phyloP scores from a whole-genome alignment of 352 stramenopile species.

The Phytophthora ramorum region DNA sequence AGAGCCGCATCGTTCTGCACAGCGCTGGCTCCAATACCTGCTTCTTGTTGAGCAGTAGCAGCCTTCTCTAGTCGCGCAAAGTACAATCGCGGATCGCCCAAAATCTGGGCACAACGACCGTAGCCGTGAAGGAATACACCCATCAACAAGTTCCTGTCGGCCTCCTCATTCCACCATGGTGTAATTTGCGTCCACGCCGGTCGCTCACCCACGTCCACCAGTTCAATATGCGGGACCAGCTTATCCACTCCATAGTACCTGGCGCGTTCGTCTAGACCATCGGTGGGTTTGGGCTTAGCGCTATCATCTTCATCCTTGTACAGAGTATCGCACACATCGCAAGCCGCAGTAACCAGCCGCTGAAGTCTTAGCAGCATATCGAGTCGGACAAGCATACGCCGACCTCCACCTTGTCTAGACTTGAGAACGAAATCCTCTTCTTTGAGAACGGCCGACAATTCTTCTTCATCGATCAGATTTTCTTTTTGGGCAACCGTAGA shows the following conservation, averaged over 20 bases:
- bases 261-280: conserved; percentile 79
- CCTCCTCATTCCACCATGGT: conserved; percentile 85
- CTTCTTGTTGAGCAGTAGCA: conserved; percentile 36
- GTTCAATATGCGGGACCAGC: conserved; percentile 62
- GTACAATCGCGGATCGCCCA: conserved; percentile 73
- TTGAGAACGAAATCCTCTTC: conserved; percentile 91
- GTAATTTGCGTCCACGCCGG: conserved; percentile 86
- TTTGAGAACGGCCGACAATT: conserved; percentile 77
- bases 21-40: conserved; percentile 14
- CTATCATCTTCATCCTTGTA: conserved; percentile 39
- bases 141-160: conserved; percentile 80
- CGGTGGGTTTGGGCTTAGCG: conserved; percentile 39
- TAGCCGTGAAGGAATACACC: conserved; percentile 90
- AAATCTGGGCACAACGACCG: conserved; percentile 83
- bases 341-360: conserved; percentile 60
- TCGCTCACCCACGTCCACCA: conserved; percentile 77
- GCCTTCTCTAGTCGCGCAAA: conserved; percentile 75
- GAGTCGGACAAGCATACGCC: conserved; percentile 82
- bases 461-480: conserved; percentile 77
- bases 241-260: conserved; percentile 75
- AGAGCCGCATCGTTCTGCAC: conserved; percentile 2
- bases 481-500: conserved; percentile 70
- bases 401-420: conserved; percentile 85
- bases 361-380: conserved; percentile 88
- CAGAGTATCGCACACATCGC: conserved; percentile 65